Conservation (phyloP, 2,329 filamentous ascomycete genomes). For the Dothistroma pini region DNA sequence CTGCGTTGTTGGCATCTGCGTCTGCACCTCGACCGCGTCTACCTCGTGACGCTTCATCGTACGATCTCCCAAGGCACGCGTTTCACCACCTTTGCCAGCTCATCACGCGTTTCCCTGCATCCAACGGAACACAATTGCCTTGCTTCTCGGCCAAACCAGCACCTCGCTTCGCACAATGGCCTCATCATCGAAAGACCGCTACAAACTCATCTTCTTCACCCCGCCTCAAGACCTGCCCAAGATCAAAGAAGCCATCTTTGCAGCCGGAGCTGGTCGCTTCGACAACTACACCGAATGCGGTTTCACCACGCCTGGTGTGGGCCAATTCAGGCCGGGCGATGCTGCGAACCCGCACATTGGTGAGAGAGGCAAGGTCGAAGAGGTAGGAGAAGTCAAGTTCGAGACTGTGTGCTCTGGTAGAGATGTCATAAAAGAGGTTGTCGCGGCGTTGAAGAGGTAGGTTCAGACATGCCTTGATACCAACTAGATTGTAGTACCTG, state of each 20-base stretch:
- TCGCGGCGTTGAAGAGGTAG: slow-evolving; percentile 63
- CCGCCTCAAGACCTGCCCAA: slow-evolving; percentile 37
- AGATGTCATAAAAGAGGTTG: slow-evolving; percentile 54
- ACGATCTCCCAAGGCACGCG: background rate
- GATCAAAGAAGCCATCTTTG: slow-evolving; percentile 46
- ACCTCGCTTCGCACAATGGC: background rate
- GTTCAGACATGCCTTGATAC: slow-evolving; percentile 27
- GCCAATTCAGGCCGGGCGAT: slow-evolving; percentile 63
- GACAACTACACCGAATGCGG: slow-evolving; percentile 44
- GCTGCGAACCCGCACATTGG: slow-evolving; percentile 63
- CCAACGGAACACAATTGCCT: background rate
- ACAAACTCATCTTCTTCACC: slow-evolving; percentile 47
- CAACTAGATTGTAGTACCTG: too few species aligned
- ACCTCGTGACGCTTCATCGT: background rate
- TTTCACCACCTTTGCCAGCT: background rate
- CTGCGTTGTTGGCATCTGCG: background rate
- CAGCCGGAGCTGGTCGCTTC: slow-evolving; percentile 43
- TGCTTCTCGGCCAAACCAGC: background rate
- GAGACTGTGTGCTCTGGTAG: slow-evolving; percentile 61
- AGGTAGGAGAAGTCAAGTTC: slow-evolving; percentile 58
- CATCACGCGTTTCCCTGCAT: background rate
- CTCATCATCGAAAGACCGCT: slow-evolving; percentile 21
- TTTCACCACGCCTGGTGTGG: slow-evolving; percentile 50
- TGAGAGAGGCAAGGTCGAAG: slow-evolving; percentile 53
- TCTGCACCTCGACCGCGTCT: background rate